Evolutionary conservation across 1,139 yeast species (phyloP), one percentile per base, ranked within the genome.

Genomic region (Arxiozyma heterogenica): DNA sequence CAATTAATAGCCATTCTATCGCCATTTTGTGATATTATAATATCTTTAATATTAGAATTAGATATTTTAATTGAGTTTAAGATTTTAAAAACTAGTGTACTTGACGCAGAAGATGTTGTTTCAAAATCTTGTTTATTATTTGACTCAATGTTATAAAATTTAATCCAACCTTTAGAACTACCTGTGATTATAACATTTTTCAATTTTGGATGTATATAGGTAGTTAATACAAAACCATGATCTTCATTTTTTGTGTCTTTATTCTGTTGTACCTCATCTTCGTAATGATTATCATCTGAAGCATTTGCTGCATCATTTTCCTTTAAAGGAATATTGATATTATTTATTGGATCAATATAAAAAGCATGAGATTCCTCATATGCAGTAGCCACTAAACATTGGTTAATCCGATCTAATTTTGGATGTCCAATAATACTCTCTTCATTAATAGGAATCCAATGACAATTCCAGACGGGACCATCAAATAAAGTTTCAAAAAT

Each of bases 81-180:
- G 17, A 79, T 68, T 45, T 68, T 56, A 18, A 47, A 51, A 46
- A 38, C 27, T 7, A 43, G 49, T 5, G 18, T 12, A 11, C 6
- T 4, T 21, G 42, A 34, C 15, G 15, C 8, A 8, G 30, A 34
- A 15, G 39, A 12, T 12, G n/a, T 15, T 34, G 39, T 34, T 15
- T 34, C n/a, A 6, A 44, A 22, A n/a, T 30, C 46, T 4, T 21
- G 22, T 6, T 49, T 20, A 41, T 42, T 18, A 9, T 9, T 62
- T 51, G 52, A 63, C 30, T 56, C 61, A 54, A 58, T 64, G 55
- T 49, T 67, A 51, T 80, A 71, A 23, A 89, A 75, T 58, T 83
- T 83, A 30, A 91, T 63, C 77, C 82, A 79, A 0, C 98, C 98
- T 66, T 85, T 83, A 55, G 83, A 84, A 1, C 96, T 87, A 0